Percentiles rank a stretch among this genome's conserved stretches.
These are phyloP conservation scores for Clarireedia hainanense DNA, from an alignment of 2,329 filamentous ascomycete species.

Conservation along the genomic window DNA sequence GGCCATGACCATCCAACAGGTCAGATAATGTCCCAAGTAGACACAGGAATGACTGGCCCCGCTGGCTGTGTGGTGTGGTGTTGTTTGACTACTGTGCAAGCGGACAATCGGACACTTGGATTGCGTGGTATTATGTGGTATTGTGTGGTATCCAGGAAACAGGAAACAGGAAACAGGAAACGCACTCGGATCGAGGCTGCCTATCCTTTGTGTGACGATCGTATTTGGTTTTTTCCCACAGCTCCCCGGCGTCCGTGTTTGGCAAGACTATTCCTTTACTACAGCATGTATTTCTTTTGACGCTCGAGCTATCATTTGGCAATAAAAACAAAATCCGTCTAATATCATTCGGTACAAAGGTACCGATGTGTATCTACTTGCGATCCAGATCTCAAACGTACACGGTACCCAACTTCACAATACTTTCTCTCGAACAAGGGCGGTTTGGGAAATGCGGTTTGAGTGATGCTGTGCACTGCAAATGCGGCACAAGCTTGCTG, in stretches of 20 bases:
- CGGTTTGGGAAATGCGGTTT: too few relatives aligned
- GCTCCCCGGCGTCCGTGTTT: background rate
- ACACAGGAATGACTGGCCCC: too few relatives aligned
- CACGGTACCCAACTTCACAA: background rate
- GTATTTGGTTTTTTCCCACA: background rate
- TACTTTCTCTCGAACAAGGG: too few relatives aligned
- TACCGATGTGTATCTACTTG: background rate
- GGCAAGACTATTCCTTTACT: background rate
- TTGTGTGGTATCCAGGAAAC: constrained; percentile 6
- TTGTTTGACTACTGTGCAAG: background rate
- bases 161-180: background rate
- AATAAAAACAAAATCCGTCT: background rate
- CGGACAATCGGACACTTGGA: background rate
- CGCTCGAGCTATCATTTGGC: background rate
- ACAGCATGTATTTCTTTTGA: background rate
- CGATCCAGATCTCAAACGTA: background rate
- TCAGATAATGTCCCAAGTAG: too few relatives aligned
- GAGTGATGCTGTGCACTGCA: too few relatives aligned
- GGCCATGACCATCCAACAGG: too few relatives aligned
- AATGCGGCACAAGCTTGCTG: too few relatives aligned
- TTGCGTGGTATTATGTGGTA: background rate
- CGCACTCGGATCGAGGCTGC: background rate
- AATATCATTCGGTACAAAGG: background rate
- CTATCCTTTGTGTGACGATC: constrained; percentile 5
- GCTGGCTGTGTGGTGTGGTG: too few relatives aligned